Evolutionary conservation across 176 grass and related monocot species (phyloP), one percentile per base, ranked within the genome.

Genomic region (Cocos nucifera): DNA sequence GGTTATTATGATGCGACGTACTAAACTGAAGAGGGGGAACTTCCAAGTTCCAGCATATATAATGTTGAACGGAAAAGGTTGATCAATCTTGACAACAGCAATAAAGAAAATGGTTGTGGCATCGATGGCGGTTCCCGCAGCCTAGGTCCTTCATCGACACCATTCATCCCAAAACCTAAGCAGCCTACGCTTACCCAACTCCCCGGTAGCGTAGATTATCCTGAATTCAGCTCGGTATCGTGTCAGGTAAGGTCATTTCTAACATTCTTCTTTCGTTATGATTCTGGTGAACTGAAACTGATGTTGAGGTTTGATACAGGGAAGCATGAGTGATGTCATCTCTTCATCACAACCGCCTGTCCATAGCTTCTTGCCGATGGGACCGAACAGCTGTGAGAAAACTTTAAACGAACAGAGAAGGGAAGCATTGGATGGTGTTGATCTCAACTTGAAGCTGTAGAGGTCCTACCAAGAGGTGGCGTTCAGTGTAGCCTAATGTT

Each of bases 381-480:
- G 79, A 4, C 82, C 79, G 0, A 74, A 76, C 51, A 51, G 60
- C 63, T 64, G 28, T 15, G 79, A 91, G 51, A 83, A 71, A 16
- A 6, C 76, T 49, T 52, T 62, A 6, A 56, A 25, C 50, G 76
- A 80, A 63, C 61, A 32, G 56, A 76, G 62, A 64, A 39, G 28
- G 44, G 63, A 72, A 27, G 29, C 55, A 56, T 62, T 78, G 0
- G 83, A 91, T 2, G 72, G 50, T 26, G 53, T 91, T 74, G 87
- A 91, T 71, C 62, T 91, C 22, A 83, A 80, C n/a, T 77, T 91
- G 65, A 86, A 80, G 53, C 83, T 91, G 0, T 86, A 77, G 73
- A 83, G 60, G 25, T 53, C 61, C 10, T 75, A 49, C 58, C 62
- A 17, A 64, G 56, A 16, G 50, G 17, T 52, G 5, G 55, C 39